A percentile compares a stretch with the other conserved stretches of the same genome.
phyloP scores from a whole-genome alignment of 345 rosid genomes.

The Raphanus sativus region DNA sequence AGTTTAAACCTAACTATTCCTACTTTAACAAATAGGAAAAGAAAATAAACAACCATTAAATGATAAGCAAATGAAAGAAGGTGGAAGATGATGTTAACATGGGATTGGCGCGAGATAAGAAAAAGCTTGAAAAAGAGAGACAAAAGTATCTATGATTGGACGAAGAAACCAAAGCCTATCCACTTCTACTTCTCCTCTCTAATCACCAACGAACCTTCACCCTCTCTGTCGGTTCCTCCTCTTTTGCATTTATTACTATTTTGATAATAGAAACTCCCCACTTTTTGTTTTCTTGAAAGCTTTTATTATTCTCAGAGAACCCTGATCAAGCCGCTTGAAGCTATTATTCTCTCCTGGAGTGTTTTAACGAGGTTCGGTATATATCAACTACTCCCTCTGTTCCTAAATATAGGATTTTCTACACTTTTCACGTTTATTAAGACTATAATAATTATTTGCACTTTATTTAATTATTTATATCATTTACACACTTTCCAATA shows the following conservation, averaged over 20 bases:
- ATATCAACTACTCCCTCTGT: no score
- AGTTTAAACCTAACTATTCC: not conserved
- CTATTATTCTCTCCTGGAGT: not conserved
- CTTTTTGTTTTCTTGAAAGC: not conserved
- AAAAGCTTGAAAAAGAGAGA: conserved; percentile 6
- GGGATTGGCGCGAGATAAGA: conserved; percentile 37
- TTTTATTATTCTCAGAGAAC: not conserved
- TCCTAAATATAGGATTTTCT: no score
- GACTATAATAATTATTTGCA: no score
- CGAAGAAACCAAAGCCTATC: conserved; percentile 33
- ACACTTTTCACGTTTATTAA: no score
- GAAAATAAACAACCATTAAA: not conserved
- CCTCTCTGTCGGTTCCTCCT: conserved; percentile 32
- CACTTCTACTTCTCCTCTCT: conserved; percentile 12
- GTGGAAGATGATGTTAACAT: conserved; percentile 27
- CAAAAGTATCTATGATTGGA: conserved; percentile 14
- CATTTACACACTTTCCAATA: no score
- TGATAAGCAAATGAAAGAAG: conserved; percentile 21
- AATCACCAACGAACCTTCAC: conserved; percentile 14
- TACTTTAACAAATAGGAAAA: not conserved
- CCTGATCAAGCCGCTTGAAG: not conserved
- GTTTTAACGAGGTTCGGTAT: conserved; percentile 1
- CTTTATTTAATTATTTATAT: no score
- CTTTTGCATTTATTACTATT: not conserved
- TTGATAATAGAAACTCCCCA: not conserved